These are phyloP conservation scores for Filobasidium wieringae DNA, from an alignment of 768 basidiomycete genomes.

Conservation along the genomic window DNA sequence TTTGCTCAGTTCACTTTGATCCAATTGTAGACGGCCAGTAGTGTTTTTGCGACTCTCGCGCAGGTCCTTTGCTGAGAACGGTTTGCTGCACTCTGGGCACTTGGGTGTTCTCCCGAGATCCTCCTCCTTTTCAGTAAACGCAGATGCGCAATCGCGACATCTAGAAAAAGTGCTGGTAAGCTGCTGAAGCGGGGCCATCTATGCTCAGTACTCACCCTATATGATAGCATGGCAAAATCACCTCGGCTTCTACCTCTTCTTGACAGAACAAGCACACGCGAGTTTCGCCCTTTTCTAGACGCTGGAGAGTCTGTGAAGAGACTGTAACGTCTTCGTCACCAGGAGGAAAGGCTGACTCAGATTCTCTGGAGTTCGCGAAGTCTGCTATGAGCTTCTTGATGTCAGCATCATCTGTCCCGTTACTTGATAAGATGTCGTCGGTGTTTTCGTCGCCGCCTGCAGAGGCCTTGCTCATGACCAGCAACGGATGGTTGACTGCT, in stretches of 20 bases:
- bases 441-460: slow-evolving; percentile 41
- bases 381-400: slow-evolving; percentile 52
- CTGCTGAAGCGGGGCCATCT: background rate
- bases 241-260: slow-evolving; percentile 49
- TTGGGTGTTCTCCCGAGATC: slow-evolving; percentile 57
- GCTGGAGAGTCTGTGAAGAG: slow-evolving; percentile 52
- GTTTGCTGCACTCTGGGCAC: slow-evolving; percentile 61
- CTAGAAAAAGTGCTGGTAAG: slow-evolving; percentile 39
- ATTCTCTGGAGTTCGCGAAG: slow-evolving; percentile 43
- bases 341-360: slow-evolving; percentile 26
- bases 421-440: slow-evolving; percentile 22
- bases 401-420: slow-evolving; percentile 29
- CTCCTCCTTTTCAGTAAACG: slow-evolving; percentile 56
- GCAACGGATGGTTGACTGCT: slow-evolving; percentile 78
- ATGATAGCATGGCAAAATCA: slow-evolving; percentile 35
- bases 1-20: slow-evolving; percentile 45
- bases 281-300: slow-evolving; percentile 21
- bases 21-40: slow-evolving; percentile 23
- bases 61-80: slow-evolving; percentile 29
- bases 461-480: slow-evolving; percentile 52
- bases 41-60: slow-evolving; percentile 25
- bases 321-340: slow-evolving; percentile 25
- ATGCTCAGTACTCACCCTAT: slow-evolving; percentile 19
- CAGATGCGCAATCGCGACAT: slow-evolving; percentile 81
- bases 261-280: slow-evolving; percentile 37